phyloP scores from a whole-genome alignment of 257 asterid genomes.

The Penstemon newberryi region DNA sequence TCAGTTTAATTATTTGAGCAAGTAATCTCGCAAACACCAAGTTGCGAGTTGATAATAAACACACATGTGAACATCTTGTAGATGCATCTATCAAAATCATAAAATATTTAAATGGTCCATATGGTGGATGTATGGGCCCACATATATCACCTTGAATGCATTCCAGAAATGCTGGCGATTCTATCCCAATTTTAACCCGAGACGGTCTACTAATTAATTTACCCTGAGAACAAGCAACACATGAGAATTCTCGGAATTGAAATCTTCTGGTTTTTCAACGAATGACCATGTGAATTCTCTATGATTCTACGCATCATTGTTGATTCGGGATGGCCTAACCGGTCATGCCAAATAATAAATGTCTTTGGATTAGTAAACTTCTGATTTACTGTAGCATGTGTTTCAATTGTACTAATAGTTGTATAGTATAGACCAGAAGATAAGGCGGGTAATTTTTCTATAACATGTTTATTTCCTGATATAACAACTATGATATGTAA shows the following conservation, averaged over 20 bases:
- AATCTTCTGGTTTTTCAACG: slow-evolving; percentile 14
- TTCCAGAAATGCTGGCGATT: neutral
- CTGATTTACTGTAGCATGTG: neutral
- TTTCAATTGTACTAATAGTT: neutral
- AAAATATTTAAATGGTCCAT: slow-evolving; percentile 14
- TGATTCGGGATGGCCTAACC: slow-evolving; percentile 15
- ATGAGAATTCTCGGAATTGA: neutral
- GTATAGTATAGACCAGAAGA: neutral
- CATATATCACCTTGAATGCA: neutral
- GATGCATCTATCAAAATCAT: slow-evolving; percentile 15
- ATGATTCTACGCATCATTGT: slow-evolving; percentile 19
- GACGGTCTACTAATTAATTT: neutral
- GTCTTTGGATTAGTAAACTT: neutral
- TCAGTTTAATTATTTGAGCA: neutral
- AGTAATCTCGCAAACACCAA: neutral
- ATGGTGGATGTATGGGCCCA: neutral
- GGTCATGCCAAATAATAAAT: slow-evolving; percentile 12
- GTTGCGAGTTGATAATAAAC: slow-evolving; percentile 13
- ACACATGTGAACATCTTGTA: slow-evolving; percentile 3
- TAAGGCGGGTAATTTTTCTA: neutral
- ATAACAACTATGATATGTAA: neutral
- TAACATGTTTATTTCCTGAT: neutral
- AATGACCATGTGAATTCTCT: slow-evolving; percentile 18
- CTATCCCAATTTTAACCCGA: neutral
- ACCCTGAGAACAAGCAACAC: no score